Evolutionary conservation across 1,139 yeast genomes (phyloP).

Genomic region (Yamadazyma dendronema): DNA sequence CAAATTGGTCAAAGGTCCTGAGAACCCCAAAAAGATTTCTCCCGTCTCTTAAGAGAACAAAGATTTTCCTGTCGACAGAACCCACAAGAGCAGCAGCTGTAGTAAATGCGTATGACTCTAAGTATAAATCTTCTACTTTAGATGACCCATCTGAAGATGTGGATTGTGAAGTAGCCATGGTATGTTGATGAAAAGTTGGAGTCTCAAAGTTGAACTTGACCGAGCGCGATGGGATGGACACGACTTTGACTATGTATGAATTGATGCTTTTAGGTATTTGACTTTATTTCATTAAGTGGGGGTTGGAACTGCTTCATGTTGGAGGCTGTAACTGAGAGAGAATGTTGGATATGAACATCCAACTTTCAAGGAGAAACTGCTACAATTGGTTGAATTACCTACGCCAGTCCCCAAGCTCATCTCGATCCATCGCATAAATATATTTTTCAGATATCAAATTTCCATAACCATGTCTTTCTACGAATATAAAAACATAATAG

Average conservation of each 20-base stretch:
- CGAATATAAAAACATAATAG: conserved; percentile 55
- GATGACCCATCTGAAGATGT: conserved; percentile 9
- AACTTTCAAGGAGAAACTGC: too few species aligned
- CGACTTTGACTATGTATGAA: too few species aligned
- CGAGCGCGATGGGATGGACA: too few species aligned
- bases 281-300: too few species aligned
- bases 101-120: conserved; percentile 82
- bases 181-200: not conserved
- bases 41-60: conserved; percentile 88
- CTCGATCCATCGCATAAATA: not conserved
- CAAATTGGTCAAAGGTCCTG: conserved; percentile 94
- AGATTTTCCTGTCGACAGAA: conserved; percentile 84
- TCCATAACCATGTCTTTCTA: conserved; percentile 47
- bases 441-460: not conserved
- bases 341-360: too few species aligned
- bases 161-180: not conserved
- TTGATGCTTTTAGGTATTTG: too few species aligned
- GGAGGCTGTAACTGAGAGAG: too few species aligned
- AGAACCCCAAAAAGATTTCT: conserved; percentile 84
- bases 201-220: not conserved
- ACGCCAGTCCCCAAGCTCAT: not conserved
- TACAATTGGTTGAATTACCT: too few species aligned
- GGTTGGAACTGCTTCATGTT: too few species aligned
- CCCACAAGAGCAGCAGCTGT: conserved; percentile 97
- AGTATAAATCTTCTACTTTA: conserved; percentile 49